Evolutionary conservation across 139 green algal genomes (phyloP).

Genomic region (Chlorella sorokiniana): DNA sequence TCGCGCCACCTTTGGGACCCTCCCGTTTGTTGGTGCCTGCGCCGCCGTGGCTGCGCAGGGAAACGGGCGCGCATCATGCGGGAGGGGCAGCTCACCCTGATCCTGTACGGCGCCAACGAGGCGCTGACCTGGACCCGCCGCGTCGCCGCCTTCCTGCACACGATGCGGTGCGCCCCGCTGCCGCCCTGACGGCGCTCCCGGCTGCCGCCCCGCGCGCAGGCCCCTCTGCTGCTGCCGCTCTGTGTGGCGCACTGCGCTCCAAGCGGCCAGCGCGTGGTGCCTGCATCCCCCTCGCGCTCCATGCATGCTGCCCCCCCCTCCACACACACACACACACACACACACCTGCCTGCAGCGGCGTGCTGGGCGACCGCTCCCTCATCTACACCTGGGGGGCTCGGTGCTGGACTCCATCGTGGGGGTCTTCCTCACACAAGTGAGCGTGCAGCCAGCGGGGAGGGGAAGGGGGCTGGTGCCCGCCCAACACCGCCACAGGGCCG

Average conservation of each 20-base stretch:
- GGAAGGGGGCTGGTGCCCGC: not conserved
- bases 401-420: conserved; percentile 85
- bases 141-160: conserved; percentile 51
- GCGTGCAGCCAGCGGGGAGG: not conserved
- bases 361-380: conserved; percentile 49
- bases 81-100: conserved; percentile 74
- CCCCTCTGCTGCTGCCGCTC: no score
- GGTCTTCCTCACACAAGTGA: conserved; percentile 70
- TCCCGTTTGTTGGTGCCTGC: no score
- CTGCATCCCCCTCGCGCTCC: no score
- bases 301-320: no score
- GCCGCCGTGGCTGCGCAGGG: not conserved
- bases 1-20: not conserved
- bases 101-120: conserved; percentile 79
- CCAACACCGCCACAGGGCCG: no score
- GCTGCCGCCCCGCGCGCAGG: no score
- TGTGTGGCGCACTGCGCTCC: no score
- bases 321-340: no score
- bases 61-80: conserved; percentile 67
- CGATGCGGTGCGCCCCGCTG: conserved; percentile 39
- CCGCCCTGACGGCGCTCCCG: no score
- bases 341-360: conserved; percentile 41
- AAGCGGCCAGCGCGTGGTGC: no score
- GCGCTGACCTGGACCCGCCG: conserved; percentile 59
- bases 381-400: conserved; percentile 68